phyloP scores from a whole-genome alignment of 2,329 filamentous ascomycete genomes.

The Aspergillus oerlinghausenensis region DNA sequence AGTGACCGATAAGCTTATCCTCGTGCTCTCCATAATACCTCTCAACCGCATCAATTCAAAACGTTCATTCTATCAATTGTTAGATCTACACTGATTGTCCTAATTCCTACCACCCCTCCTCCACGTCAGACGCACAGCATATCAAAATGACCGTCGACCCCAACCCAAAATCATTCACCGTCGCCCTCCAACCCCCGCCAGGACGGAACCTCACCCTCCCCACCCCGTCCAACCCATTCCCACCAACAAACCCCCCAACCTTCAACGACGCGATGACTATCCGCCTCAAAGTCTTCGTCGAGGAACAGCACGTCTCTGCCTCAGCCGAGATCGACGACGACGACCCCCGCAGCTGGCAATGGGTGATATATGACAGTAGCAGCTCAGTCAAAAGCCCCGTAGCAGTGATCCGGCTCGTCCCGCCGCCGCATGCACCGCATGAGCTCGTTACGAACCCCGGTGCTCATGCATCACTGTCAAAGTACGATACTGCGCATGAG shows the following conservation, averaged over 20 bases:
- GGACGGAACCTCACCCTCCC: slow-evolving; percentile 21
- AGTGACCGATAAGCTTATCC: not conserved
- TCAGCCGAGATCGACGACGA: slow-evolving; percentile 77
- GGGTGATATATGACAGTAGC: slow-evolving; percentile 68
- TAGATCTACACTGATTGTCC: too few species aligned
- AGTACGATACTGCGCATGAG: slow-evolving; percentile 54
- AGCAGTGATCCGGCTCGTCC: slow-evolving; percentile 74
- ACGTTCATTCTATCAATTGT: not conserved
- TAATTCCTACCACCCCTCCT: not conserved
- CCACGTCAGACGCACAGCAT: not conserved
- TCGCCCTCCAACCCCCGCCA: slow-evolving; percentile 23
- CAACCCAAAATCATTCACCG: slow-evolving; percentile 3
- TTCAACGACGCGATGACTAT: slow-evolving; percentile 60
- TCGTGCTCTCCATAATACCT: too few species aligned
- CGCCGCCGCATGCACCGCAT: slow-evolving; percentile 69
- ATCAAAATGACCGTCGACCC: slow-evolving; percentile 6
- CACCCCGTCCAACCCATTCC: slow-evolving; percentile 15
- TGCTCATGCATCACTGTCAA: slow-evolving; percentile 11
- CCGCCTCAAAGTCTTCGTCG: slow-evolving; percentile 54
- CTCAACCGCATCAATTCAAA: not conserved
- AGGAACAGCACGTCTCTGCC: slow-evolving; percentile 53
- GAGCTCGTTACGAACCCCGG: slow-evolving; percentile 27
- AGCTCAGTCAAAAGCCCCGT: slow-evolving; percentile 53
- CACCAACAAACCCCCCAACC: slow-evolving; percentile 39
- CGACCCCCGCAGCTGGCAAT: slow-evolving; percentile 75